These are phyloP conservation scores for Martiniozyma asiatica DNA, from an alignment of 1,139 yeast genomes.

Conservation along the genomic window DNA sequence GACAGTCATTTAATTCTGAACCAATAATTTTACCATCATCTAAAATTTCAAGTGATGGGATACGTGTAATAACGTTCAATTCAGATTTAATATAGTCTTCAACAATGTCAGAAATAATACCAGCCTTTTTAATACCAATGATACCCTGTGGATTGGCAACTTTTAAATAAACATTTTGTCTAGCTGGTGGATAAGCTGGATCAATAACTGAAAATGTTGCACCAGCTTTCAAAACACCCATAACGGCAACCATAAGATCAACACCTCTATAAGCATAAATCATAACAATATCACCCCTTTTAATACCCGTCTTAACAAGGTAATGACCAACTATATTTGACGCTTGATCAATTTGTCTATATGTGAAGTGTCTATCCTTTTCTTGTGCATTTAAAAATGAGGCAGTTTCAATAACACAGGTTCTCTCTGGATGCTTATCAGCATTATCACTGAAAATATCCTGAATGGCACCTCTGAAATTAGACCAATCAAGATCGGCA, in stretches of 20 bases:
- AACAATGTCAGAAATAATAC: constrained; percentile 63
- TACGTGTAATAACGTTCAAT: constrained; percentile 55
- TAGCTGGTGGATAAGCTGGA: constrained; percentile 97
- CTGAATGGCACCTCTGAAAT: constrained; percentile 89
- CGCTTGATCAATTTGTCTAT: constrained; percentile 79
- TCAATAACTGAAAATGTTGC: constrained; percentile 97
- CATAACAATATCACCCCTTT: constrained; percentile 91
- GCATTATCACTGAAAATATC: constrained; percentile 88
- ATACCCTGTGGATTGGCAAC: constrained; percentile 92
- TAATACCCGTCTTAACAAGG: constrained; percentile 67
- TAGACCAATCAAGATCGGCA: constrained; percentile 75
- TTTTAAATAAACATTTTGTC: constrained; percentile 83
- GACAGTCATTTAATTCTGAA: constrained; percentile 32
- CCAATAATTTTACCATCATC: constrained; percentile 72
- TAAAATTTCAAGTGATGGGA: constrained; percentile 65
- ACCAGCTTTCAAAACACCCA: constrained; percentile 97
- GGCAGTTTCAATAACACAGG: constrained; percentile 88
- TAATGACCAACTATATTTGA: constrained; percentile 93
- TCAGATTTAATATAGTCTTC: constrained; percentile 63
- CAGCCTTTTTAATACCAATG: constrained; percentile 85
- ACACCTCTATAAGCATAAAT: constrained; percentile 97
- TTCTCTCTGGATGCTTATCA: constrained; percentile 64
- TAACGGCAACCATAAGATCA: constrained; percentile 88
- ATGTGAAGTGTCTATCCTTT: constrained; percentile 62
- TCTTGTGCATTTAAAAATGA: constrained; percentile 45